These are phyloP conservation scores for Trichoderma afroharzianum DNA, from an alignment of 2,329 filamentous ascomycete genomes.

Conservation along the genomic window DNA sequence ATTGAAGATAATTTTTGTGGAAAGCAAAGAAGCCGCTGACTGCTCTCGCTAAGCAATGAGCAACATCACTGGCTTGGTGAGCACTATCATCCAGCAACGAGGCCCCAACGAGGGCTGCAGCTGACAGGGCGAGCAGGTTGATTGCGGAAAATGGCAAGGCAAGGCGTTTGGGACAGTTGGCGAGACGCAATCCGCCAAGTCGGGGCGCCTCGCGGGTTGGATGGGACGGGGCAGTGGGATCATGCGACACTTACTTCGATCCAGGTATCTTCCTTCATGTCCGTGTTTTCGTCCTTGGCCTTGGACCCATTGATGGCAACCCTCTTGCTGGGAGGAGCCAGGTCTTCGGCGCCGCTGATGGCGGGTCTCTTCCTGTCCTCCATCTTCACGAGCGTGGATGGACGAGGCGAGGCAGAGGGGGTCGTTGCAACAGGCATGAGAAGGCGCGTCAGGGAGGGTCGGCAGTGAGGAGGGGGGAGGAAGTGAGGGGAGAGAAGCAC, in stretches of 20 bases:
- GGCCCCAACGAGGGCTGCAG: slow-evolving; percentile 26
- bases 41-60: slow-evolving; percentile 31
- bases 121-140: slow-evolving; percentile 16
- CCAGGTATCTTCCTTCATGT: slow-evolving; percentile 58
- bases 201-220: slow-evolving; percentile 6
- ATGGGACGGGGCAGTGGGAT: slow-evolving; percentile 23
- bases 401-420: slow-evolving; percentile 65
- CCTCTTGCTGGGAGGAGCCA: slow-evolving; percentile 86
- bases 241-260: slow-evolving; percentile 59
- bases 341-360: slow-evolving; percentile 72
- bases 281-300: slow-evolving; percentile 51
- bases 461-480: slow-evolving; percentile 37
- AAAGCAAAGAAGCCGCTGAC: slow-evolving; percentile 26
- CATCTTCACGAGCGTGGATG: slow-evolving; percentile 89
- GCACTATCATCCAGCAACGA: slow-evolving; percentile 33
- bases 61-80: slow-evolving; percentile 38
- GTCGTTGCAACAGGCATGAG: slow-evolving; percentile 86
- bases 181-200: not conserved
- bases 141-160: not conserved
- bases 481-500: slow-evolving; percentile 19
- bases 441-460: slow-evolving; percentile 39
- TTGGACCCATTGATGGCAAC: slow-evolving; percentile 80
- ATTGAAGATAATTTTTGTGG: not conserved
- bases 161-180: not conserved
- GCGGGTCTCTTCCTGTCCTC: slow-evolving; percentile 98